Evolutionary conservation across 768 basidiomycete genomes (phyloP).

Genomic region (Rhodotorula kratochvilovae): DNA sequence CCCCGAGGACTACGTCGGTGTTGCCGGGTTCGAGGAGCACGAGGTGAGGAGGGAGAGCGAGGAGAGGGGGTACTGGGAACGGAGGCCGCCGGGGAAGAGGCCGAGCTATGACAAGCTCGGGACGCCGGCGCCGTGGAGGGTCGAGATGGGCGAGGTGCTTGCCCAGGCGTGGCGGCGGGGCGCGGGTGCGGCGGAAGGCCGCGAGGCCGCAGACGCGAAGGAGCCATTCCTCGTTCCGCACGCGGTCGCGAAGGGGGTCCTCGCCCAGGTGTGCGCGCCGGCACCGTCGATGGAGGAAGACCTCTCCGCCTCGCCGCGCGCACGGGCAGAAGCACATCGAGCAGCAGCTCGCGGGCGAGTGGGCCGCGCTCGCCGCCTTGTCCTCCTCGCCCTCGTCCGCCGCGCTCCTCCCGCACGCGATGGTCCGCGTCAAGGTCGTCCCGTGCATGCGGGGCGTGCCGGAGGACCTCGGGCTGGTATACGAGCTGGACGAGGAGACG

Average conservation of each 20-base stretch:
- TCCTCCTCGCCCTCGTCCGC: slow-evolving; percentile 31
- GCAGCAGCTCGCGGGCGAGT: neutral
- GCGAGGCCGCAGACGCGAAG: slow-evolving; percentile 17
- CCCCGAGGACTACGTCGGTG: slow-evolving; percentile 72
- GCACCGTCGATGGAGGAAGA: neutral
- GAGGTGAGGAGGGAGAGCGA: slow-evolving; percentile 54
- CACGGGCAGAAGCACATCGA: neutral
- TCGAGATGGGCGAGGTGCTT: slow-evolving; percentile 43
- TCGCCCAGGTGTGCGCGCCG: neutral
- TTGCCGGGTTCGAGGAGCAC: slow-evolving; percentile 56
- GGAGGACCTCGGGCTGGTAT: slow-evolving; percentile 69
- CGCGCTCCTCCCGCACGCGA: slow-evolving; percentile 52
- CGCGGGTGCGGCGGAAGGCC: neutral
- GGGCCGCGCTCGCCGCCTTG: neutral
- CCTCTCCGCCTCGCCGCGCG: neutral
- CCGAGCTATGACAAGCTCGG: slow-evolving; percentile 63
- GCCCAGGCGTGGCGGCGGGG: slow-evolving; percentile 41
- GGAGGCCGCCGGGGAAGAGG: slow-evolving; percentile 83
- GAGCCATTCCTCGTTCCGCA: slow-evolving; percentile 3
- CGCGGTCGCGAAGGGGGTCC: neutral
- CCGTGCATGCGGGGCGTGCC: slow-evolving; percentile 68
- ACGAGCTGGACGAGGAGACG: slow-evolving; percentile 59
- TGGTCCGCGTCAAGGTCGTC: slow-evolving; percentile 63
- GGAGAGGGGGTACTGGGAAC: slow-evolving; percentile 64
- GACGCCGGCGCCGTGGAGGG: slow-evolving; percentile 47